Base-by-base conservation (phyloP, 2,329 filamentous ascomycete genomes). In the Diaporthe vaccinii region DNA sequence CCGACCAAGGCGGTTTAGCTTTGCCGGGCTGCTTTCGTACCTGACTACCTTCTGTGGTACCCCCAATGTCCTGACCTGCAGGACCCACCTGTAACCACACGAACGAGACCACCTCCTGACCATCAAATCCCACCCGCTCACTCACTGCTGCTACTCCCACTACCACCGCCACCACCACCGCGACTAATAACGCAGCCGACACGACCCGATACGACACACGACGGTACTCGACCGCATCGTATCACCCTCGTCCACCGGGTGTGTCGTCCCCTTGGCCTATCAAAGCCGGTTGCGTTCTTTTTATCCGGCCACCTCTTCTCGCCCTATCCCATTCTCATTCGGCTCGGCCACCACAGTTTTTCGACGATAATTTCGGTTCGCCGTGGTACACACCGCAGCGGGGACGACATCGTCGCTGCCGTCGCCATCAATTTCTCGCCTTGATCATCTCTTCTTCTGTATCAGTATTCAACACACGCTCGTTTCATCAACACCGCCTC, bases 401-500 rank as follows among this genome's bases (percentile, higher is more conserved):
- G 41, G 49, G 31, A 51, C 49, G 49, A 8, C 65, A 55, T 22
- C 49, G 36, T 34, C 34, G n/a, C n/a, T 53, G 34, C 25, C 15
- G 22, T 69, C 49, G 34, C 34, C 65, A 55, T 55, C 61, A 46
- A 34, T 49, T 20, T 31, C 34, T 69, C n/a, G 34, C n/a, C 65
- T 69, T 41, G 22, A 10, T 34, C 46, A 57, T 73, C 59, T 57
- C 22, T 65, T 44, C 58, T 62, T 53, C 51, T 36, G 51, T 70
- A 75, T 76, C 55, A 15, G 14, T 57, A 34, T 62, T 36, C 58
- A 51, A 31, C 34, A 51, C 41, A 77, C 74, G 58, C 74, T 75
- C 74, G 69, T 67, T 75, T 67, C 44, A 41, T 51, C 57, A 28
- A 17, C 59, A 41, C 51, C 58, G 20, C 62, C 51, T 59, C 57